Evolutionary conservation across 1,284 basidiomycete species (phyloP).

Genomic region (Xerocomus amazonicus): DNA sequence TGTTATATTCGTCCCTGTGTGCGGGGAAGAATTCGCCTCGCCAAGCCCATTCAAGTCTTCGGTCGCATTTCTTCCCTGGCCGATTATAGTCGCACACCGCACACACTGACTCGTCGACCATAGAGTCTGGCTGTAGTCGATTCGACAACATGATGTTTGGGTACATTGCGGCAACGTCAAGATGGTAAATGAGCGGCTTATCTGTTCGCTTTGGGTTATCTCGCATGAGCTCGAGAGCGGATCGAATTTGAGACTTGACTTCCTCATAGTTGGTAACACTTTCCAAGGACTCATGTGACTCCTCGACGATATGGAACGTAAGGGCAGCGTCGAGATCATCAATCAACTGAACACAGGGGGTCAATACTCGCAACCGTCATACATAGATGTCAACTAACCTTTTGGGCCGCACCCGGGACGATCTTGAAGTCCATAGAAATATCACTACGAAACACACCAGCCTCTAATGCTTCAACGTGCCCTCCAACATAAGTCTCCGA

Average conservation of each 20-base stretch:
- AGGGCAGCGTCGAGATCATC: constrained; percentile 92
- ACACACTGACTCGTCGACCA: constrained; percentile 95
- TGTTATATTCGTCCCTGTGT: constrained; percentile 97
- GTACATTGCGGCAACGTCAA: constrained; percentile 99
- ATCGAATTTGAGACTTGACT: constrained; percentile 78
- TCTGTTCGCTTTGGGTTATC: constrained; percentile 89
- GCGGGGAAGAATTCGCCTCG: constrained; percentile 98
- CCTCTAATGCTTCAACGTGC: constrained; percentile 97
- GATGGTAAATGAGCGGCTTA: constrained; percentile 95
- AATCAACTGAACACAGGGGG: constrained; percentile 63
- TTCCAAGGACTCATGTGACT: constrained; percentile 79
- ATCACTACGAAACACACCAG: constrained; percentile 97
- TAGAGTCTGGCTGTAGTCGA: constrained; percentile 96
- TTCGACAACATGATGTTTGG: constrained; percentile 99
- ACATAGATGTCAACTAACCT: constrained; percentile 45
- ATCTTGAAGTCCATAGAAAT: constrained; percentile 96
- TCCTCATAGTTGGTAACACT: constrained; percentile 95
- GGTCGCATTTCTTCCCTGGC: constrained; percentile 93
- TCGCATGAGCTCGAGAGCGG: constrained; percentile 84
- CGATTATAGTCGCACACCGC: constrained; percentile 99
- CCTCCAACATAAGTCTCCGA: constrained; percentile 99
- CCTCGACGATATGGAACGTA: constrained; percentile 85
- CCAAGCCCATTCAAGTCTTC: constrained; percentile 98
- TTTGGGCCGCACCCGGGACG: constrained; percentile 81
- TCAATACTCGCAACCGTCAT: constrained; percentile 4